Percentiles rank a stretch among this genome's conserved stretches.
Evolutionary conservation across 805 yeast genomes (phyloP).

Genomic region (Brettanomyces naardenensis): DNA sequence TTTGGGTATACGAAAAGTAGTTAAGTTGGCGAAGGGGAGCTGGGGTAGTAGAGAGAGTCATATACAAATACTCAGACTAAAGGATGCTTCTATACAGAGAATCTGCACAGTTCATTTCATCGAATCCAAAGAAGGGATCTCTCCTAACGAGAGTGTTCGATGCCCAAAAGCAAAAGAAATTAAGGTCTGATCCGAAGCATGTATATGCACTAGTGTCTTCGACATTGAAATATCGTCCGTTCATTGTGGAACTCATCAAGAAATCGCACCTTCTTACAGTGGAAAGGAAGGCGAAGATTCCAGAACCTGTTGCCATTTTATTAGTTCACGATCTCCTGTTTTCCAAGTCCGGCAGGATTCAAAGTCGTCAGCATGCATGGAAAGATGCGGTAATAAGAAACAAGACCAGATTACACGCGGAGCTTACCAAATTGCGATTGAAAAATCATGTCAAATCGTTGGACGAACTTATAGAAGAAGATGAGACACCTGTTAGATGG

Average conservation of each 20-base stretch:
- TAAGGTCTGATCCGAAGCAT: constrained; percentile 72
- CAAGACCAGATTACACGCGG: constrained; percentile 77
- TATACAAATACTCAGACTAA: too few species aligned
- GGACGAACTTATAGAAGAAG: constrained; percentile 45
- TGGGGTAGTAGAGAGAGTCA: too few species aligned
- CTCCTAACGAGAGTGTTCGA: constrained; percentile 45
- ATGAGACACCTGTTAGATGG: constrained; percentile 75
- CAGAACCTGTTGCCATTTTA: constrained; percentile 48
- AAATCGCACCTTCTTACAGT: constrained; percentile 57
- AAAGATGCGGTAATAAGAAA: constrained; percentile 75
- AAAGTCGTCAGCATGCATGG: constrained; percentile 80
- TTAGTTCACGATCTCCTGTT: constrained; percentile 77
- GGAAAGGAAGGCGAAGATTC: constrained; percentile 39
- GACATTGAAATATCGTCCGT: constrained; percentile 63
- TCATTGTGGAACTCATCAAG: constrained; percentile 53
- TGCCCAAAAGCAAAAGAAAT: constrained; percentile 34
- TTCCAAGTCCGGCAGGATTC: constrained; percentile 70
- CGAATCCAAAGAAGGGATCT: constrained; percentile 41
- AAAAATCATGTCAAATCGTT: constrained; percentile 56
- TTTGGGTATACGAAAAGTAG: too few species aligned
- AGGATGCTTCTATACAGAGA: constrained; percentile 34
- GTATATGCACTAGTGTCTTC: constrained; percentile 77
- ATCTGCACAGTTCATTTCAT: constrained; percentile 32
- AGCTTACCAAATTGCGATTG: constrained; percentile 68
- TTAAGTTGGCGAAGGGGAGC: too few species aligned